Evolutionary conservation across 2,329 filamentous ascomycete species (phyloP), one percentile per base, ranked within the genome.

Genomic region (Fusarium luffae): DNA sequence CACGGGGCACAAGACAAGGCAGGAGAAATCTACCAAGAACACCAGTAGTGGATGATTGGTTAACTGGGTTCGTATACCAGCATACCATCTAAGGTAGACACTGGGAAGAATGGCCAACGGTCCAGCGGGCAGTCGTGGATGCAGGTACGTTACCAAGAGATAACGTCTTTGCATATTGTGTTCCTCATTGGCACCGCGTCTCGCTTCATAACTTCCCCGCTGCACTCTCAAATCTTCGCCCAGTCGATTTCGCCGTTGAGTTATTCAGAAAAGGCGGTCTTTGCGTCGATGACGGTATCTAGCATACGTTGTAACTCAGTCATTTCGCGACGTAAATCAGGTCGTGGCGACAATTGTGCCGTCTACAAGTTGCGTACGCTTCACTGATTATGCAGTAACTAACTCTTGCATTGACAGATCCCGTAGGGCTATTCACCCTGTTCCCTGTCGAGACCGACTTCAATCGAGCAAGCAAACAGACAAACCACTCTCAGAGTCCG

Each of bases 181-280:
- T 40, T 30, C 49, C 44, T 54, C 19, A 49, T 54, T 44, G 41
- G 52, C 44, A 56, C 68, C 27, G 63, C 44, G 52, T 56, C 54
- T 21, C 10, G 52, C 46, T 61, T 56, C 63, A 63, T 58, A 51
- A 41, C 12, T 14, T 25, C 41, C 32, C 47, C 16, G 27, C 23
- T 51, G 41, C 51, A 51, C 47, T 49, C 62, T 34, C 58, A 64
- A 41, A n/a, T 59, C 27, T 28, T 28, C 34, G 28, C 25, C 51
- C 21, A 28, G 34, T 34, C 25, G 21, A 30, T 32, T 50, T 48
- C 19, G 34, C 34, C 6, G 21, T 27, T 27, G 21, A 55, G 46
- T 44, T 37, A 54, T 48, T 42, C 71, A 73, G 25, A 41, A 69
- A 69, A 59, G 34, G 63, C 59, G 47, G 62, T 61, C 54, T 65